A percentile compares a stretch with the other conserved stretches of the same genome.
Evolutionary conservation across 768 basidiomycete genomes (phyloP).

Genomic region (Suillus weaverae): DNA sequence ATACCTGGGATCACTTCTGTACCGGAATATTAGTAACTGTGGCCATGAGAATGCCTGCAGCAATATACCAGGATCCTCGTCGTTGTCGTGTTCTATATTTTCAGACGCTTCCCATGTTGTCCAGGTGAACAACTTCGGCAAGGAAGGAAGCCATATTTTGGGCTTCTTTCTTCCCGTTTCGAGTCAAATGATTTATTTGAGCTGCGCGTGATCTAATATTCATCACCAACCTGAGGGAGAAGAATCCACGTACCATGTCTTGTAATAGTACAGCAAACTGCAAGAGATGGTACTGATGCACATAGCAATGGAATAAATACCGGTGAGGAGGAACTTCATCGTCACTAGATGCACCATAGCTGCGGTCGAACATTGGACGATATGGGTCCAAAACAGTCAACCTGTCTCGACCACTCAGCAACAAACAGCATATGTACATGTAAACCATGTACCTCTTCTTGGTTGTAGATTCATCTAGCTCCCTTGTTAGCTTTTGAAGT

Average conservation of each 20-base stretch:
- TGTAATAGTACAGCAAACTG: slow-evolving; percentile 34
- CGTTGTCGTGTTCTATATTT: slow-evolving; percentile 48
- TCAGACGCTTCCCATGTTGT: slow-evolving; percentile 48
- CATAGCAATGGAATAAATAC: slow-evolving; percentile 71
- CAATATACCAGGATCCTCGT: slow-evolving; percentile 62
- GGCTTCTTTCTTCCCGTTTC: slow-evolving; percentile 46
- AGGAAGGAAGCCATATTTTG: slow-evolving; percentile 59
- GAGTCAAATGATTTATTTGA: slow-evolving; percentile 55
- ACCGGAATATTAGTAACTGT: not conserved
- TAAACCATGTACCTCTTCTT: slow-evolving; percentile 46
- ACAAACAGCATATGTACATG: not conserved
- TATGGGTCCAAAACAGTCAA: slow-evolving; percentile 60
- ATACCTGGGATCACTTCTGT: slow-evolving; percentile 60
- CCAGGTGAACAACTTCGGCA: slow-evolving; percentile 40
- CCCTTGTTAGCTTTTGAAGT: slow-evolving; percentile 34
- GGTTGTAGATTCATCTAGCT: slow-evolving; percentile 47
- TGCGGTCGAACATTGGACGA: slow-evolving; percentile 45
- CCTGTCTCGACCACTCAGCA: slow-evolving; percentile 32
- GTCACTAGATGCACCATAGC: slow-evolving; percentile 25
- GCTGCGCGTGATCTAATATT: slow-evolving; percentile 34
- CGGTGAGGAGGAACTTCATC: slow-evolving; percentile 60
- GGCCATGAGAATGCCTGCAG: too few species aligned
- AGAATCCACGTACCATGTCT: slow-evolving; percentile 33
- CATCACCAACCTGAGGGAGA: not conserved
- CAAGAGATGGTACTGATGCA: slow-evolving; percentile 61